Evolutionary conservation across 2,329 filamentous ascomycete species (phyloP), one percentile per base, ranked within the genome.

Genomic region (Pestalotiopsis sp.): DNA sequence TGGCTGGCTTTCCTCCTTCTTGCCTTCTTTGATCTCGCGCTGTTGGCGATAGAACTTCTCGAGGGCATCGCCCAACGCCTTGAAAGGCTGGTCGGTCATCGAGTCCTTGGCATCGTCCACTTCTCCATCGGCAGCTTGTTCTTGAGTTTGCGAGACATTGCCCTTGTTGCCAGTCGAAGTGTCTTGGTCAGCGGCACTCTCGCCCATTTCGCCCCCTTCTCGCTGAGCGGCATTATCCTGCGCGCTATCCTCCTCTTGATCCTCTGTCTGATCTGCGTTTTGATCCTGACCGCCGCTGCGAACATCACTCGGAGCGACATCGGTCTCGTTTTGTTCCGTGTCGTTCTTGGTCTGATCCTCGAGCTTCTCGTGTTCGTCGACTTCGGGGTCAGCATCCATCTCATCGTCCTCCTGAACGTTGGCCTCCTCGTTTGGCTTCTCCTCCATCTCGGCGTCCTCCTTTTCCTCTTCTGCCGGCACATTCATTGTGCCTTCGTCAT

Each of bases 31-130:
- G 73, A 99, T 98, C 70, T 97, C 92, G 60, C 88, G 89, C 74
- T 97, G 93, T 75, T 94, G 93, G 68, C 93, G 89, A 78, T 98
- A 94, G 93, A 94, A 99, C 73, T 91, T 89, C 78, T 98, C 94
- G 39, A 99, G 85, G 5, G 94, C 92, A 81, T 99, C 94, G 24
- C 96, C 96, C 38, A 99, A 88, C 76, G 97, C 97, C 81, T 96
- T 96, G 85, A 98, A 97, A 1, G 94, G 92, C 72, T 96, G 89
- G 59, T 85, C 81, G 57, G 82, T 78, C 11, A 80, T 76, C 39
- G 83, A 80, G 65, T 87, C 83, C 52, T 80, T 77, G 35, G 70
- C 69, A 68, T 76, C 76, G 3, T 81, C 78, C 44, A 81, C 77
- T n/a, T 85, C 82, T n/a, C 81, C 77, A 4, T 82, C 78, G n/a